Conservation (phyloP, 306 rosid genomes). For the Echinosophora koreensis region DNA sequence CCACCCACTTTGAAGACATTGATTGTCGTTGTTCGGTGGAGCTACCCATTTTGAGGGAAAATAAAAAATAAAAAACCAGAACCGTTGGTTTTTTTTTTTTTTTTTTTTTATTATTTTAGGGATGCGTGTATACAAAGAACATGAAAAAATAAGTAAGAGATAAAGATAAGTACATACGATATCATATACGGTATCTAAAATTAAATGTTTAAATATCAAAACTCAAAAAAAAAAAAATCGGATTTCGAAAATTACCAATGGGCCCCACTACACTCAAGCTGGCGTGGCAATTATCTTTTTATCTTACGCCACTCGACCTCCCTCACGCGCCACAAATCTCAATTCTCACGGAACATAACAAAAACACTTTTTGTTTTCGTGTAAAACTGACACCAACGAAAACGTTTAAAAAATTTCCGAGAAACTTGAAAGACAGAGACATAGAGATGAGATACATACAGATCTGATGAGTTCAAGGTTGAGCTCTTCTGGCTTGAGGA, state of each 20-base stretch:
- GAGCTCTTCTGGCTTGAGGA: conserved; percentile 79
- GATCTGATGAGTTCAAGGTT: conserved; percentile 87
- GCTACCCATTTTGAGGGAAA: too few relatives aligned
- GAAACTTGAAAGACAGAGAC: background rate
- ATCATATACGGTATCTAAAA: too few relatives aligned
- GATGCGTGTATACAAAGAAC: too few relatives aligned
- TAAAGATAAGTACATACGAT: too few relatives aligned
- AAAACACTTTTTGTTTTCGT: background rate
- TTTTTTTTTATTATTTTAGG: too few relatives aligned
- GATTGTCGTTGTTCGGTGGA: background rate
- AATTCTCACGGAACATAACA: background rate
- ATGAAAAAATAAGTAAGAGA: too few relatives aligned
- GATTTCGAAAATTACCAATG: conserved; percentile 21
- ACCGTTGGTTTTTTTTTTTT: too few relatives aligned
- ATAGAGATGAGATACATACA: conserved; percentile 52
- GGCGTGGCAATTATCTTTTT: conserved; percentile 40
- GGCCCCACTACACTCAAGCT: conserved; percentile 43
- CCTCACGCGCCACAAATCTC: conserved; percentile 1
- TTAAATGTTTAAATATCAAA: too few relatives aligned
- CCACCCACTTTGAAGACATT: background rate
- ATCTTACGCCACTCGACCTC: background rate
- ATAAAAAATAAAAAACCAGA: too few relatives aligned
- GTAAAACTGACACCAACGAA: background rate
- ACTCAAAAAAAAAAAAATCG: background rate
- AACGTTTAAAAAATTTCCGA: background rate